A percentile compares a stretch with the other conserved stretches of the same genome.
phyloP scores from a whole-genome alignment of 1,284 basidiomycete species.

The Sphaerobolus stellatus region DNA sequence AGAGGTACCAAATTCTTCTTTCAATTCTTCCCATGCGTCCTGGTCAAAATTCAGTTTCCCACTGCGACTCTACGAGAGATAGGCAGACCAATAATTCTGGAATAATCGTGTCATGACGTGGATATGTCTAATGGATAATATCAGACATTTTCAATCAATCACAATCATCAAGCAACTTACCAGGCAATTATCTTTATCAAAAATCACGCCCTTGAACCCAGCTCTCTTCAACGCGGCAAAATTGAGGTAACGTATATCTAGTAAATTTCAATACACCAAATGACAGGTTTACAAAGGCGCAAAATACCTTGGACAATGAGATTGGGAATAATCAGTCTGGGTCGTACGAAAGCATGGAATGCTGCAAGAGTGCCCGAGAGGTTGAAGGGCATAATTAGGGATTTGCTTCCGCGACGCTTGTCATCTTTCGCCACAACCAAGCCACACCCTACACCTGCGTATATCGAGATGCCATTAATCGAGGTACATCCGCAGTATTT shows the following conservation, averaged over 20 bases:
- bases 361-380: conserved; percentile 75
- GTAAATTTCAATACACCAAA: background rate
- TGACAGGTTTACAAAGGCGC: conserved; percentile 17
- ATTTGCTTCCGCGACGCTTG: too few relatives aligned
- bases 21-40: conserved; percentile 79
- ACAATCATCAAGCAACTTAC: conserved; percentile 43
- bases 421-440: too few relatives aligned
- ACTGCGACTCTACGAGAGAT: background rate
- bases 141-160: too few relatives aligned
- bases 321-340: conserved; percentile 72
- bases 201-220: conserved; percentile 85
- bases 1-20: conserved; percentile 69
- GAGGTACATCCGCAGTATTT: background rate
- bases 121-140: conserved; percentile 60
- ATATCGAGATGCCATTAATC: conserved; percentile 9
- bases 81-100: conserved; percentile 64
- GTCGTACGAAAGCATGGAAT: conserved; percentile 71
- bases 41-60: conserved; percentile 31
- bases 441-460: background rate
- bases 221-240: conserved; percentile 73
- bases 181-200: conserved; percentile 98
- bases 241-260: conserved; percentile 86
- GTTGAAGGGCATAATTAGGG: conserved; percentile 64
- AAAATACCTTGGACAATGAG: conserved; percentile 76
- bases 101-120: conserved; percentile 69